Evolutionary conservation across 257 asterid species (phyloP).

Genomic region (Fraxinus pennsylvanica): DNA sequence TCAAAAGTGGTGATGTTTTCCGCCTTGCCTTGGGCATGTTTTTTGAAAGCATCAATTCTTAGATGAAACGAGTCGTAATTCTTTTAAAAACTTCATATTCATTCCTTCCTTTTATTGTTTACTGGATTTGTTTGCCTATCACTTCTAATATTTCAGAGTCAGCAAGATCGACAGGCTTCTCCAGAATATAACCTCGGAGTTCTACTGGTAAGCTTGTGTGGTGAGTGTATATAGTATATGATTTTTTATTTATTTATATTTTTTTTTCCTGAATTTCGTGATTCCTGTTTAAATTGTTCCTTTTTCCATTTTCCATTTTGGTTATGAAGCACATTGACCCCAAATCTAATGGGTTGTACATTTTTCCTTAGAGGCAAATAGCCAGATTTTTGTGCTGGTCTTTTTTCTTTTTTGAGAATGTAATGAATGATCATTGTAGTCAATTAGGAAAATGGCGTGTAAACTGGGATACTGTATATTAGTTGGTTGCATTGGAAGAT

Average conservation of each 20-base stretch:
- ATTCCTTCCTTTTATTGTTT: not conserved
- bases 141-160: slow-evolving; percentile 47
- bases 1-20: not conserved
- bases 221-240: not conserved
- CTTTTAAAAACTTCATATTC: not conserved
- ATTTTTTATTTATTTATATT: not conserved
- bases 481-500: not conserved
- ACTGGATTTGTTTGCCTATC: slow-evolving; percentile 1
- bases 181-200: slow-evolving; percentile 89
- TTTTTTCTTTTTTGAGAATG: not conserved
- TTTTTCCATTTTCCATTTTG: not conserved
- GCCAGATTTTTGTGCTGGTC: not conserved
- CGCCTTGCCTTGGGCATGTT: not conserved
- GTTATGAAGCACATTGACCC: not conserved
- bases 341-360: not conserved
- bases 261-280: not conserved
- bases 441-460: not conserved
- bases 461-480: not conserved
- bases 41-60: not conserved
- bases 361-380: not conserved
- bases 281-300: not conserved
- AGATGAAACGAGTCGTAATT: not conserved
- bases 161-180: slow-evolving; percentile 48
- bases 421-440: not conserved
- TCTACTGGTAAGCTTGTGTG: slow-evolving; percentile 57